A percentile compares a stretch with the other conserved stretches of the same genome.
phyloP scores from a whole-genome alignment of 129 eudicot species.

The Saposhnikovia divaricata region DNA sequence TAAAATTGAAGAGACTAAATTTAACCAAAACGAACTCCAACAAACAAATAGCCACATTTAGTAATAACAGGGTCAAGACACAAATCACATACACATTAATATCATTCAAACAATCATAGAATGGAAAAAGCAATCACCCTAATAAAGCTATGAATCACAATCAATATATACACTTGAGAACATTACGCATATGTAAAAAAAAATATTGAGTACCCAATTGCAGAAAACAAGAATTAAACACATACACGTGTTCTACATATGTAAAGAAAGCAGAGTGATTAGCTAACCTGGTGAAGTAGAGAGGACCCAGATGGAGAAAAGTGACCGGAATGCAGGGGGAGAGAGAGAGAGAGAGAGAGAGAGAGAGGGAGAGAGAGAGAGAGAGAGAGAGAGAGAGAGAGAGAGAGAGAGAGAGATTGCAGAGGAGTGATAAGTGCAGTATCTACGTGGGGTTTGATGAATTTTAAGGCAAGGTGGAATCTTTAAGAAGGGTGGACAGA shows the following conservation, averaged over 20 bases:
- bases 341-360: neutral
- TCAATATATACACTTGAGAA: neutral
- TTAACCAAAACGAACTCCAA: neutral
- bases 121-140: neutral
- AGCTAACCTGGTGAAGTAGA: neutral
- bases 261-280: neutral
- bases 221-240: neutral
- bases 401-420: neutral
- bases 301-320: neutral
- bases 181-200: neutral
- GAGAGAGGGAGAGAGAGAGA: neutral
- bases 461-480: neutral
- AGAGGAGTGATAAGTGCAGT: slow-evolving; percentile 6
- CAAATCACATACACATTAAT: neutral
- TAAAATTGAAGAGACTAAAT: neutral
- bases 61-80: neutral
- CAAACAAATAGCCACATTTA: neutral
- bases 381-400: neutral
- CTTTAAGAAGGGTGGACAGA: neutral
- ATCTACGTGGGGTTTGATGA: neutral
- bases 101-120: neutral
- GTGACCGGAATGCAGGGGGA: neutral
- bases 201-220: neutral
- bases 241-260: neutral
- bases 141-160: neutral